A percentile compares a stretch with the other conserved stretches of the same genome.
Evolutionary conservation across 1,139 yeast species (phyloP).

Genomic region (Candida buenavistaensis): DNA sequence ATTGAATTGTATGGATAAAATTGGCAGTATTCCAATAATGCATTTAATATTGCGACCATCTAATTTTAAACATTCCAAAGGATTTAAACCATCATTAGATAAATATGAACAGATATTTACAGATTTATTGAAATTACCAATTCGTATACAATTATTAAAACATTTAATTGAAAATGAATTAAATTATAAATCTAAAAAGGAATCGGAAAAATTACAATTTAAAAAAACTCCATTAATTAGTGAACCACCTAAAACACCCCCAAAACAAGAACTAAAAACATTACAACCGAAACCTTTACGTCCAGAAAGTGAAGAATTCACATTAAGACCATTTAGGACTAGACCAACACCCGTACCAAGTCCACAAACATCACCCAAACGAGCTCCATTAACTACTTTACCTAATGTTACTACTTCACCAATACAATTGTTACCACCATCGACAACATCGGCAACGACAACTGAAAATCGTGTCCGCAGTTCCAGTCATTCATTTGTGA

Average conservation of each 20-base stretch:
- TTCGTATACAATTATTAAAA: conserved; percentile 26
- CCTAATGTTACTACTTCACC: not conserved
- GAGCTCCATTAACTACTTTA: not conserved
- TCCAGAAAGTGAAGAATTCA: conserved; percentile 29
- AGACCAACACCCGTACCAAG: conserved; percentile 43
- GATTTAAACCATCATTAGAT: conserved; percentile 43
- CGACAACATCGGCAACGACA: not conserved
- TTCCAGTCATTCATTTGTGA: conserved; percentile 26
- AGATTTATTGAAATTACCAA: conserved; percentile 29
- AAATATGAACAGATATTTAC: conserved; percentile 27
- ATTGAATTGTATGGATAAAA: conserved; percentile 37
- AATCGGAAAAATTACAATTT: conserved; percentile 30
- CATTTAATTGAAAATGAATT: conserved; percentile 32
- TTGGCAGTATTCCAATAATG: conserved; percentile 42
- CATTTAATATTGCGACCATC: conserved; percentile 47
- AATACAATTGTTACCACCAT: conserved; percentile 2
- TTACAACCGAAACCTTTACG: conserved; percentile 16
- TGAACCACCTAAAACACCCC: conserved; percentile 11
- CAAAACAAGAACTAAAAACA: conserved; percentile 3
- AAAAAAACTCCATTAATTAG: conserved; percentile 23
- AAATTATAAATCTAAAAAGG: conserved; percentile 28
- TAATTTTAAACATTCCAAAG: conserved; percentile 33
- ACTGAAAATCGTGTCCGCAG: conserved; percentile 13
- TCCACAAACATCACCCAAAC: conserved; percentile 38
- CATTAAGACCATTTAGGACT: conserved; percentile 46